A percentile compares a stretch with the other conserved stretches of the same genome.
Evolutionary conservation across 2,329 filamentous ascomycete species (phyloP).

Genomic region (Atkinsonella hypoxylon): DNA sequence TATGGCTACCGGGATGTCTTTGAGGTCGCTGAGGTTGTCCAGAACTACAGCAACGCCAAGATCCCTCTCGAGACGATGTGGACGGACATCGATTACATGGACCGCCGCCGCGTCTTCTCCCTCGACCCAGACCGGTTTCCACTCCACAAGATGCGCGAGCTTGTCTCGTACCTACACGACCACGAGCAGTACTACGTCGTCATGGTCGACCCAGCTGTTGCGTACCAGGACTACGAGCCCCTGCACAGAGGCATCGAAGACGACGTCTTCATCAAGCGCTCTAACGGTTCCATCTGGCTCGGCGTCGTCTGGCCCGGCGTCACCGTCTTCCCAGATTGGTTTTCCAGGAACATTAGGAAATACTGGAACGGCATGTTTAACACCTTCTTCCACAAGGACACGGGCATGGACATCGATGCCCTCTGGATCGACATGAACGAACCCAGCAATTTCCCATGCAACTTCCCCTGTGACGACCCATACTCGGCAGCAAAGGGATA

Average conservation of each 20-base stretch:
- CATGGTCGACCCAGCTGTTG: conserved; percentile 64
- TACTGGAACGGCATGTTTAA: conserved; percentile 63
- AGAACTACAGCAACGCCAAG: conserved; percentile 48
- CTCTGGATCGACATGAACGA: conserved; percentile 65
- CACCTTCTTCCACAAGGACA: conserved; percentile 49
- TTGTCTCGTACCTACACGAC: conserved; percentile 54
- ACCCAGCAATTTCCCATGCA: conserved; percentile 22
- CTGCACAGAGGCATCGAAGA: conserved; percentile 29
- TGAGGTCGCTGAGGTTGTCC: conserved; percentile 51
- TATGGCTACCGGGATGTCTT: conserved; percentile 74
- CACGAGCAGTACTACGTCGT: conserved; percentile 59
- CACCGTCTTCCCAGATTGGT: conserved; percentile 68
- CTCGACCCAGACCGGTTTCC: conserved; percentile 58
- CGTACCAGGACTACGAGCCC: conserved; percentile 34
- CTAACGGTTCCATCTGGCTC: conserved; percentile 44
- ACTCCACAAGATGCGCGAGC: conserved; percentile 46
- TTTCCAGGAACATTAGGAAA: conserved; percentile 46
- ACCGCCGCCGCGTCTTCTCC: conserved; percentile 42
- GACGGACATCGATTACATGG: conserved; percentile 65
- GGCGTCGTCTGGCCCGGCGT: conserved; percentile 71
- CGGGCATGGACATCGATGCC: conserved; percentile 63
- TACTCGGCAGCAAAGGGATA: conserved; percentile 22
- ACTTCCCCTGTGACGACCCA: conserved; percentile 17
- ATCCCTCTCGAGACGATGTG: conserved; percentile 67
- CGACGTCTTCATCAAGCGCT: conserved; percentile 35